A percentile compares a stretch with the other conserved stretches of the same genome.
Conservation (phyloP, 768 basidiomycete genomes). For the Trametopsis cervina region DNA sequence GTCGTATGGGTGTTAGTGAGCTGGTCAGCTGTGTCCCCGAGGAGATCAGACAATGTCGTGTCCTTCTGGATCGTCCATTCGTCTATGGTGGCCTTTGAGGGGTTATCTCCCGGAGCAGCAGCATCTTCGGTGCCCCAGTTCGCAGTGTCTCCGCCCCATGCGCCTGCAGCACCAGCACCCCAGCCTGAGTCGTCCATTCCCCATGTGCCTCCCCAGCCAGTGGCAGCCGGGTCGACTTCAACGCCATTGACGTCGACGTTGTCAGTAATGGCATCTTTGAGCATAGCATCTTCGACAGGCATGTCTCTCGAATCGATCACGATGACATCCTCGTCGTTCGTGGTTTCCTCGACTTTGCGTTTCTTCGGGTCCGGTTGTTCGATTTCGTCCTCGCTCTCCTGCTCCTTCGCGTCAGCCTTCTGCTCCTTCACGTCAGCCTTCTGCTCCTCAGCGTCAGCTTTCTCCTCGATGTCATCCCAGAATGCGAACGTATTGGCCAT, state of each 20-base stretch:
- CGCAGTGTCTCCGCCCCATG: constrained; percentile 10
- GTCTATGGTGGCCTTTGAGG: constrained; percentile 7
- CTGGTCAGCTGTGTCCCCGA: constrained; percentile 41
- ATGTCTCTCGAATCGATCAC: constrained; percentile 11
- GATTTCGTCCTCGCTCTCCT: constrained; percentile 24
- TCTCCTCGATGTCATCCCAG: constrained; percentile 10
- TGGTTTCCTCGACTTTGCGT: constrained; percentile 15
- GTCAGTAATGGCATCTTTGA: constrained; percentile 10
- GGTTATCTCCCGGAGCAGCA: neutral
- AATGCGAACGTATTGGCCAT: constrained; percentile 10
- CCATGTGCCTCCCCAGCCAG: constrained; percentile 5
- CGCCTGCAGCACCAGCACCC: constrained; percentile 6
- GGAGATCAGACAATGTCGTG: constrained; percentile 30
- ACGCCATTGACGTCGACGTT: constrained; percentile 14
- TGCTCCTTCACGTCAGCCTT: constrained; percentile 10
- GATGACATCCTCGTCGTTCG: constrained; percentile 8
- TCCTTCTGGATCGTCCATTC: constrained; percentile 9
- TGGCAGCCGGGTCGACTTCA: constrained; percentile 4
- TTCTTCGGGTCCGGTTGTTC: constrained; percentile 19
- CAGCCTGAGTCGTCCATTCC: constrained; percentile 7
- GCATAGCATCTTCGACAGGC: constrained; percentile 8
- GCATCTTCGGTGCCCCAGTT: neutral
- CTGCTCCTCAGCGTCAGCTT: constrained; percentile 5
- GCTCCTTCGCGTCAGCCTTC: constrained; percentile 19
- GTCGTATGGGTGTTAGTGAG: constrained; percentile 58